Evolutionary conservation across 768 basidiomycete species (phyloP).

Genomic region (Amyloporia xantha): DNA sequence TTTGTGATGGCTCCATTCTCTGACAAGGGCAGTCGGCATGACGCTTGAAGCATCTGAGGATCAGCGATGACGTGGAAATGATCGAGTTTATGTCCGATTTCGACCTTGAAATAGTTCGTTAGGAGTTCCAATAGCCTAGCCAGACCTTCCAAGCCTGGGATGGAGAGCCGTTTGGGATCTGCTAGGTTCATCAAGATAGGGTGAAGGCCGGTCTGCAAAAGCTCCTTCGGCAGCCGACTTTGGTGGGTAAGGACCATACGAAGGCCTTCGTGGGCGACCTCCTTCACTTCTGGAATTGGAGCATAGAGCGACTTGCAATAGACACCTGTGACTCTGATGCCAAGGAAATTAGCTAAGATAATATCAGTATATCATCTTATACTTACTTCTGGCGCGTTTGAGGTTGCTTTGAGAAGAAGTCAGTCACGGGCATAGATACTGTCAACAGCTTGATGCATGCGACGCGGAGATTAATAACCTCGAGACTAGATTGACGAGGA

Average conservation of each 20-base stretch:
- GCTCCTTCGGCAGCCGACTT: constrained; percentile 87
- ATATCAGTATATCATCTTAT: background rate
- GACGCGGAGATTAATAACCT: constrained; percentile 85
- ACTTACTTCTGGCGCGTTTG: constrained; percentile 79
- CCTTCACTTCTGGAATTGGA: constrained; percentile 82
- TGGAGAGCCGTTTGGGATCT: constrained; percentile 89
- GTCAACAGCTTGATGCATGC: constrained; percentile 91
- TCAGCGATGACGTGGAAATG: constrained; percentile 93
- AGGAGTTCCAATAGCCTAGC: constrained; percentile 89
- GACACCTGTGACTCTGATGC: constrained; percentile 87
- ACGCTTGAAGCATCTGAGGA: constrained; percentile 73
- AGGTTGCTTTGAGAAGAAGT: constrained; percentile 83
- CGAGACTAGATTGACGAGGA: constrained; percentile 69
- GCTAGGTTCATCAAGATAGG: constrained; percentile 98
- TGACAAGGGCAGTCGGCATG: constrained; percentile 70
- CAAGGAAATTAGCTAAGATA: no score
- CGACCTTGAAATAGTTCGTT: constrained; percentile 99
- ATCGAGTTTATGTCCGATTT: constrained; percentile 96
- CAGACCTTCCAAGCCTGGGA: constrained; percentile 87
- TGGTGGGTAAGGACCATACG: constrained; percentile 86
- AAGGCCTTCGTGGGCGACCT: constrained; percentile 91
- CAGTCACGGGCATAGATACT: constrained; percentile 90
- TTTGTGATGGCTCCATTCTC: constrained; percentile 92
- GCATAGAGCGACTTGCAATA: constrained; percentile 99
- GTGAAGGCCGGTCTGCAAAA: constrained; percentile 89